A percentile compares a stretch with the other conserved stretches of the same genome.
These are phyloP conservation scores for Mycena pura DNA, from an alignment of 768 basidiomycete species.

Conservation along the genomic window DNA sequence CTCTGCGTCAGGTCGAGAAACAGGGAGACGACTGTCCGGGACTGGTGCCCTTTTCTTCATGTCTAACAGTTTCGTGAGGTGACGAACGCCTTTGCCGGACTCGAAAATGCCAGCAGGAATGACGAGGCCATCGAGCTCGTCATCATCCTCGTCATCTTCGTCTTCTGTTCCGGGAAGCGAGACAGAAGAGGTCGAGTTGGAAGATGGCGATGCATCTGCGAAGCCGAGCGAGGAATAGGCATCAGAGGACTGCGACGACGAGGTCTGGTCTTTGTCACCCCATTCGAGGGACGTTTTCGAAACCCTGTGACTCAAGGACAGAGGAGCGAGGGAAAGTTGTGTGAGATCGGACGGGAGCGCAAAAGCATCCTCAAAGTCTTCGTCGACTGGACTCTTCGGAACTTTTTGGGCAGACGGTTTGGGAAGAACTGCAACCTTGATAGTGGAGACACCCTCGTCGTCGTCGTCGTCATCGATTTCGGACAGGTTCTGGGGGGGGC, in stretches of 20 bases:
- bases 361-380: constrained; percentile 87
- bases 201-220: constrained; percentile 72
- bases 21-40: constrained; percentile 46
- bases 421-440: constrained; percentile 69
- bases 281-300: constrained; percentile 88
- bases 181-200: constrained; percentile 69
- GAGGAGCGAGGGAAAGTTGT: constrained; percentile 80
- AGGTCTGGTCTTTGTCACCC: constrained; percentile 84
- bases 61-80: constrained; percentile 58
- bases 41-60: constrained; percentile 61
- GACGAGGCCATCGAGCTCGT: constrained; percentile 82
- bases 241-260: constrained; percentile 87
- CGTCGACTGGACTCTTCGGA: constrained; percentile 57
- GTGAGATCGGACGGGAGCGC: constrained; percentile 82
- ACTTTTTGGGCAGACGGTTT: constrained; percentile 40
- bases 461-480: constrained; percentile 56
- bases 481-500: constrained; percentile 62
- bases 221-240: constrained; percentile 83
- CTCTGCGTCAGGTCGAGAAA: constrained; percentile 69
- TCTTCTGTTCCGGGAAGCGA: constrained; percentile 78
- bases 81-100: constrained; percentile 63
- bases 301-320: constrained; percentile 75
- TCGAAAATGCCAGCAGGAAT: constrained; percentile 80
- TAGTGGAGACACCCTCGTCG: constrained; percentile 83
- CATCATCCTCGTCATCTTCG: constrained; percentile 66